phyloP scores from a whole-genome alignment of 768 basidiomycete species.

The Mycena floridula region DNA sequence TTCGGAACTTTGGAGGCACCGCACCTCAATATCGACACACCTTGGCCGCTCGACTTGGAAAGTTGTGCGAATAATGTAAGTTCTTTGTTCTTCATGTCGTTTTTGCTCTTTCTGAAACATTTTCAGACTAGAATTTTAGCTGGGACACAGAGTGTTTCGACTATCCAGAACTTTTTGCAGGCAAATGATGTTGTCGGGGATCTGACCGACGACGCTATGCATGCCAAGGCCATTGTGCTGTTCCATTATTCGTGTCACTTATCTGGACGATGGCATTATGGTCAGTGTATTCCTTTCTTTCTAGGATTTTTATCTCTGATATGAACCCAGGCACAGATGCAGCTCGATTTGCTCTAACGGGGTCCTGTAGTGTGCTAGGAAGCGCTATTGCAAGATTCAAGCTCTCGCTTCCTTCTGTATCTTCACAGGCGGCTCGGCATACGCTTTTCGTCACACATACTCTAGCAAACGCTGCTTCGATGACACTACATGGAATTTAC shows the following conservation, averaged over 20 bases:
- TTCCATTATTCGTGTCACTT: constrained; percentile 11
- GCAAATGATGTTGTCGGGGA: no score
- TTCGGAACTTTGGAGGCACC: constrained; percentile 12
- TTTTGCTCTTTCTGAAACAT: no score
- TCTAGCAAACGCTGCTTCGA: constrained; percentile 9
- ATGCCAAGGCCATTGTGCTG: constrained; percentile 12
- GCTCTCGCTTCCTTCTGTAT: constrained; percentile 5
- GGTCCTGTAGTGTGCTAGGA: constrained; percentile 7
- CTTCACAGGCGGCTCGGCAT: constrained; percentile 4
- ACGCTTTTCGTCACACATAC: constrained; percentile 10
- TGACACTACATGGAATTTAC: constrained; percentile 13
- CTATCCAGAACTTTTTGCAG: no score
- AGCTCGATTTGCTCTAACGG: no score
- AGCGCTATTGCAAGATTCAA: constrained; percentile 10
- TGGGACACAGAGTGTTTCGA: no score
- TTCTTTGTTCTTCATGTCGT: not conserved
- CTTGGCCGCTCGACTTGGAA: constrained; percentile 14
- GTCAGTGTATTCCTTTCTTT: constrained; percentile 3
- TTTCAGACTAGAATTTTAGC: no score
- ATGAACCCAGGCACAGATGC: no score
- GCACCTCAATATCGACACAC: constrained; percentile 13
- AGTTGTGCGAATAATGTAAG: constrained; percentile 9
- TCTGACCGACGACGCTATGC: constrained; percentile 3
- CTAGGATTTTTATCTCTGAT: not conserved
- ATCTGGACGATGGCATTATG: constrained; percentile 7